These are phyloP conservation scores for Cyclostephanos tholiformis DNA, from an alignment of 108 stramenopile genomes.

Conservation along the genomic window DNA sequence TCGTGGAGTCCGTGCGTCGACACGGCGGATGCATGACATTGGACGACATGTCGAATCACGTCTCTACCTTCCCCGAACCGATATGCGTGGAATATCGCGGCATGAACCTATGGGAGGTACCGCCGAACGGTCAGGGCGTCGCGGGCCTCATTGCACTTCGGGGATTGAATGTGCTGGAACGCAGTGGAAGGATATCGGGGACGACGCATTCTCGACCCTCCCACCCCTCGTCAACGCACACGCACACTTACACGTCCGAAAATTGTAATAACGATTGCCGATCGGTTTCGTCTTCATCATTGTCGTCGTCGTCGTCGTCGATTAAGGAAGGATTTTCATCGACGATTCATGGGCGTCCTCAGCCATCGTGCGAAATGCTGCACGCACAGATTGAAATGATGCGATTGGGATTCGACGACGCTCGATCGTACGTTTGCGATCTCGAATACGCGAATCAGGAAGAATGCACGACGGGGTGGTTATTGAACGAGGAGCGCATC, in stretches of 20 bases:
- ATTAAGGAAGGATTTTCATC: constrained; percentile 1
- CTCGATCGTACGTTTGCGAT: constrained; percentile 77
- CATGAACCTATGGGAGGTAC: constrained; percentile 84
- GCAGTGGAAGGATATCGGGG: constrained; percentile 17
- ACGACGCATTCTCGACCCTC: no score
- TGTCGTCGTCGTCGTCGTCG: neutral
- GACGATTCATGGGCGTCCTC: constrained; percentile 40
- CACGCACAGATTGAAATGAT: constrained; percentile 90
- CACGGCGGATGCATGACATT: constrained; percentile 85
- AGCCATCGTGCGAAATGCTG: constrained; percentile 59
- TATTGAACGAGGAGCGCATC: constrained; percentile 68
- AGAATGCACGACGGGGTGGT: constrained; percentile 32
- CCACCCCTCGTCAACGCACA: constrained; percentile 24
- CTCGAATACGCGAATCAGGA: constrained; percentile 53
- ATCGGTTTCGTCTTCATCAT: constrained; percentile 4
- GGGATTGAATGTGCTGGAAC: constrained; percentile 64
- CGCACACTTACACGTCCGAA: no score
- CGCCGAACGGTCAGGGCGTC: constrained; percentile 95
- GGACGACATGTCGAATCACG: constrained; percentile 82
- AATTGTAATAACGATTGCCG: no score
- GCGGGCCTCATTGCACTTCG: constrained; percentile 91
- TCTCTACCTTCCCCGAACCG: constrained; percentile 79
- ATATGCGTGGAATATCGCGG: constrained; percentile 76
- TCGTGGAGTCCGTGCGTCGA: constrained; percentile 74
- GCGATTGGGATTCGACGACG: constrained; percentile 92